Base-by-base conservation (phyloP, 2,329 filamentous ascomycete species). In the Claviceps africana region DNA sequence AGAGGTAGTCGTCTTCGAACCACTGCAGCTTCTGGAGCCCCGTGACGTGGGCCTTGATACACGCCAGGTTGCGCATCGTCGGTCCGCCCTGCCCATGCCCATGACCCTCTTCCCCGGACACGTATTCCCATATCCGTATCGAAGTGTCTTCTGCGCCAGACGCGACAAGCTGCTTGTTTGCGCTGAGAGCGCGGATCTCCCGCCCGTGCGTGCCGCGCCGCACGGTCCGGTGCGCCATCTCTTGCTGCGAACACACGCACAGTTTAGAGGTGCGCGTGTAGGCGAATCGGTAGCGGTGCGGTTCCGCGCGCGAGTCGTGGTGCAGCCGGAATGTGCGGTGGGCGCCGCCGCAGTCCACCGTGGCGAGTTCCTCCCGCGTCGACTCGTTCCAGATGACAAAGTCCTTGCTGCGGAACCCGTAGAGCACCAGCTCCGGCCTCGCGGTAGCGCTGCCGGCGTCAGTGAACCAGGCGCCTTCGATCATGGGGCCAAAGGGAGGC, bases 301-400 rank as follows among this genome's bases (percentile, higher is more conserved):
- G 55, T 17, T 71, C 55, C 57, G 51, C 52, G 62, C 56, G 62
- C 56, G 53, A 4, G 28, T 28, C 17, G 28, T 46, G 44, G 28
- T 55, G 56, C 49, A 70, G 56, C n/a, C 79, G 77, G 75, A 88
- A 96, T 33, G 77, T 82, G 51, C 91, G 79, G 62, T 95, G 88
- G 0, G 82, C 83, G 35, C 91, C 91, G 52, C 90, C 91, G 62
- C 91, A 96, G 48, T 89, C 82, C 31, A 95, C 74, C 1, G 73
- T 75, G 51, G 84, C 78, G 17, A 91, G 66, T 60, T 91, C 85
- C 52, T 80, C 76, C 54, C 87, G 81, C 1, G 71, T 72, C 0
- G 79, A 82, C 62, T 86, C 82, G 63, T 95, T 87, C 79, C 87
- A 93, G 10, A 91, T 76, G 13, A 95, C 72, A 62, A 97, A 94